Percentiles rank a stretch among this genome's conserved stretches.
These are phyloP conservation scores for Saksenaea vasiformis DNA, from an alignment of 371 early-diverging fungal genomes.

Conservation along the genomic window DNA sequence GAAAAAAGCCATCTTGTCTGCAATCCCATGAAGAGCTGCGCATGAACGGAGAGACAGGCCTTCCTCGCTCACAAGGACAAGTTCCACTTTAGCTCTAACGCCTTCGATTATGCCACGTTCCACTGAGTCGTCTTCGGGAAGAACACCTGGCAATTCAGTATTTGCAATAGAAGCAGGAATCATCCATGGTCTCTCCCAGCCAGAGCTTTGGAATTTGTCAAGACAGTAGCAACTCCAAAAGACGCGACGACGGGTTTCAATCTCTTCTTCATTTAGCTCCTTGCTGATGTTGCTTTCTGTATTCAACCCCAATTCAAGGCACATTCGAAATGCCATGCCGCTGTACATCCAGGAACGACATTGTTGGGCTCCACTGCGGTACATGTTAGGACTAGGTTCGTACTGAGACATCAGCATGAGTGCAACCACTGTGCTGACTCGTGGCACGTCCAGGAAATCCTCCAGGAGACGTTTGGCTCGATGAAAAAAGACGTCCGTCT, in stretches of 20 bases:
- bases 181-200: slow-evolving; percentile 43
- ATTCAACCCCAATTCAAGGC: slow-evolving; percentile 33
- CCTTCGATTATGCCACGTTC: slow-evolving; percentile 16
- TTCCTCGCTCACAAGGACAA: slow-evolving; percentile 10
- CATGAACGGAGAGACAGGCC: neutral
- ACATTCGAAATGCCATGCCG: slow-evolving; percentile 53
- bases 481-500: slow-evolving; percentile 30
- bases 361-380: slow-evolving; percentile 17
- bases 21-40: neutral
- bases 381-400: slow-evolving; percentile 25
- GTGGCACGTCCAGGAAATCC: slow-evolving; percentile 37
- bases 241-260: slow-evolving; percentile 27
- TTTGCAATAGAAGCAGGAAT: slow-evolving; percentile 13
- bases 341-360: slow-evolving; percentile 35
- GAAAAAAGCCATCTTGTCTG: neutral
- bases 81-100: slow-evolving; percentile 10
- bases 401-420: slow-evolving; percentile 33
- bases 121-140: slow-evolving; percentile 11
- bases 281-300: slow-evolving; percentile 13
- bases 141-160: neutral
- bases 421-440: slow-evolving; percentile 32
- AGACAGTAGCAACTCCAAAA: slow-evolving; percentile 36
- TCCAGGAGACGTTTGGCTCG: slow-evolving; percentile 32
- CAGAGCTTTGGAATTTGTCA: slow-evolving; percentile 33
- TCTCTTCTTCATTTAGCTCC: slow-evolving; percentile 11